Evolutionary conservation across 176 grass and related monocot genomes (phyloP).

Genomic region (Pharus latifolius): DNA sequence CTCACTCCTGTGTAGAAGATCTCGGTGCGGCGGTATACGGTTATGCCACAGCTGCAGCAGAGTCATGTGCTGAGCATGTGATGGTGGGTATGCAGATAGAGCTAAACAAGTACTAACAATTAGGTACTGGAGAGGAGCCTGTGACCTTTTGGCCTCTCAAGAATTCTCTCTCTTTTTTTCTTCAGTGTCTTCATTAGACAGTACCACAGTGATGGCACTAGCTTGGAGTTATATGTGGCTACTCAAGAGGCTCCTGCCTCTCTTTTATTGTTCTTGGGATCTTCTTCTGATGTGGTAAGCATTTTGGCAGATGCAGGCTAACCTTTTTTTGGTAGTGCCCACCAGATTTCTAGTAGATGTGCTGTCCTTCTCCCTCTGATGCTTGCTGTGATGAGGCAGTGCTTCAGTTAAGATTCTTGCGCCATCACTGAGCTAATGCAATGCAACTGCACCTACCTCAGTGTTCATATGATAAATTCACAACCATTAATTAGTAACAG

Average conservation of each 20-base stretch:
- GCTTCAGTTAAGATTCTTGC: slow-evolving; percentile 42
- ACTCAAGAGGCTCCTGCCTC: not conserved
- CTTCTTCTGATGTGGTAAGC: slow-evolving; percentile 16
- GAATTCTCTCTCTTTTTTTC: not conserved
- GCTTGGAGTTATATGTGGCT: not conserved
- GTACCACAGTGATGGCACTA: not conserved
- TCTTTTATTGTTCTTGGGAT: slow-evolving; percentile 33
- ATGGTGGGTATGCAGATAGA: slow-evolving; percentile 3
- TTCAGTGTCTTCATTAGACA: slow-evolving; percentile 9
- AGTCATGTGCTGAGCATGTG: slow-evolving; percentile 25
- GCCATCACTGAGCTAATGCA: slow-evolving; percentile 8
- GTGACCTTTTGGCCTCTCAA: slow-evolving; percentile 1
- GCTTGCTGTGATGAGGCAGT: slow-evolving; percentile 5
- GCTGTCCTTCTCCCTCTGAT: slow-evolving; percentile 11
- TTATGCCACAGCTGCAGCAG: not conserved
- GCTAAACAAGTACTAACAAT: slow-evolving; percentile 1
- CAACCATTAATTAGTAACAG: not conserved
- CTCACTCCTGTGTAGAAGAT: not conserved
- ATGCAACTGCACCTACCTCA: slow-evolving; percentile 6
- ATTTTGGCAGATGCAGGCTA: slow-evolving; percentile 37
- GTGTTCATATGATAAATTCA: not conserved
- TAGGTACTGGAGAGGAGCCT: not conserved
- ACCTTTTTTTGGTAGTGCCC: slow-evolving; percentile 50
- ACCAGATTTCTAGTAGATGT: slow-evolving; percentile 29
- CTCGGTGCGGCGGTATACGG: not conserved